phyloP scores from a whole-genome alignment of 805 yeast species.

The Ogataea methanolica region DNA sequence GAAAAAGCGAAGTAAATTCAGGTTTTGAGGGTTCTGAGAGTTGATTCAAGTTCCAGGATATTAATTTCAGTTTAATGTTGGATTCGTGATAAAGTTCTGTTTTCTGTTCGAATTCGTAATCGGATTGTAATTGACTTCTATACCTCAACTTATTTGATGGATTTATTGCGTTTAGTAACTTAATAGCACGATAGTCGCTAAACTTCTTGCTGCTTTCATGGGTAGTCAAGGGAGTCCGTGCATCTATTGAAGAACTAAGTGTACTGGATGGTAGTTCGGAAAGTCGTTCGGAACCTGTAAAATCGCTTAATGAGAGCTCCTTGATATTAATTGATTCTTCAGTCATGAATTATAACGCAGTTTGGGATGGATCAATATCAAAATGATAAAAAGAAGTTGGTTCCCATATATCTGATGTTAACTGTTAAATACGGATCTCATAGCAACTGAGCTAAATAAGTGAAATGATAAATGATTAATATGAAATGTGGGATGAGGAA shows the following conservation, averaged over 20 bases:
- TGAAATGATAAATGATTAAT: too few relatives aligned
- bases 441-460: too few relatives aligned
- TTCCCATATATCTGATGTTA: too few relatives aligned
- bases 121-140: conserved; percentile 16
- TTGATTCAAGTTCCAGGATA: conserved; percentile 38
- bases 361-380: too few relatives aligned
- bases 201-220: not conserved
- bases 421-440: too few relatives aligned
- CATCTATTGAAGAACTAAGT: not conserved
- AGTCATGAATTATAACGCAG: too few relatives aligned
- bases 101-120: conserved; percentile 11
- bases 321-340: too few relatives aligned
- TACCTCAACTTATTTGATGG: conserved; percentile 25
- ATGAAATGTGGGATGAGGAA: too few relatives aligned
- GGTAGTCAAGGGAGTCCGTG: not conserved
- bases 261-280: too few relatives aligned
- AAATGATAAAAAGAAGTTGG: too few relatives aligned
- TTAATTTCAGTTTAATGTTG: conserved; percentile 19
- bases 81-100: not conserved
- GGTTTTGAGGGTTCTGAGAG: conserved; percentile 8
- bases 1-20: conserved; percentile 13
- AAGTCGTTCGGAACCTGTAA: too few relatives aligned
- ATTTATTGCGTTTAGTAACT: conserved; percentile 17
- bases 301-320: too few relatives aligned
- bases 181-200: conserved; percentile 5